These are phyloP conservation scores for Geranium incanum DNA, from an alignment of 441 rosid genomes.

Conservation along the genomic window DNA sequence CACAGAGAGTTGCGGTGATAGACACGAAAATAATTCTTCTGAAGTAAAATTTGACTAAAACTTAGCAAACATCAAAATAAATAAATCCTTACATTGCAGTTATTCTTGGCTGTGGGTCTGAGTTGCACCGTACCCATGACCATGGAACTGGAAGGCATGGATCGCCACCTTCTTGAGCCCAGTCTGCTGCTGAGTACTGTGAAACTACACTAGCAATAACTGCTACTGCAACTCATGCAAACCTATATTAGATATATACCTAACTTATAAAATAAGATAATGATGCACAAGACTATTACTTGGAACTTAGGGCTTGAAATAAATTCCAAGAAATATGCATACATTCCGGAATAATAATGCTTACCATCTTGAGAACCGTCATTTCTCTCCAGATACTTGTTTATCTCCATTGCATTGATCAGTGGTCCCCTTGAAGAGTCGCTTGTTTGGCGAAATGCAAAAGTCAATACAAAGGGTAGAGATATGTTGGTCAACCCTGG, in stretches of 20 bases:
- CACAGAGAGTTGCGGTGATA: slow-evolving; percentile 12
- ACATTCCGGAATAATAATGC: slow-evolving; percentile 20
- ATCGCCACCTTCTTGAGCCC: slow-evolving; percentile 97
- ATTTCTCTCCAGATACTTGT: slow-evolving; percentile 57
- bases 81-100: slow-evolving; percentile 47
- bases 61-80: slow-evolving; percentile 16
- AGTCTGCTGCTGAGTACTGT: slow-evolving; percentile 46
- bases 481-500: slow-evolving; percentile 71
- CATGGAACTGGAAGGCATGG: slow-evolving; percentile 93
- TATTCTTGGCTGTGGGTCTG: slow-evolving; percentile 54
- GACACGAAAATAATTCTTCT: not conserved
- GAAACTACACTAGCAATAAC: slow-evolving; percentile 43
- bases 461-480: slow-evolving; percentile 79
- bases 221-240: slow-evolving; percentile 44
- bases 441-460: slow-evolving; percentile 61
- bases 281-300: slow-evolving; percentile 6
- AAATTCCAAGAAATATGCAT: slow-evolving; percentile 1
- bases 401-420: slow-evolving; percentile 89
- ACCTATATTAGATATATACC: slow-evolving; percentile 17
- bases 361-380: slow-evolving; percentile 76
- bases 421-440: slow-evolving; percentile 93
- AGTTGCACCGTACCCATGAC: slow-evolving; percentile 83
- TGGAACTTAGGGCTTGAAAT: not conserved
- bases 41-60: not conserved
- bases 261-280: not conserved